phyloP scores from a whole-genome alignment of 352 stramenopile genomes.

The Phytophthora cactorum region DNA sequence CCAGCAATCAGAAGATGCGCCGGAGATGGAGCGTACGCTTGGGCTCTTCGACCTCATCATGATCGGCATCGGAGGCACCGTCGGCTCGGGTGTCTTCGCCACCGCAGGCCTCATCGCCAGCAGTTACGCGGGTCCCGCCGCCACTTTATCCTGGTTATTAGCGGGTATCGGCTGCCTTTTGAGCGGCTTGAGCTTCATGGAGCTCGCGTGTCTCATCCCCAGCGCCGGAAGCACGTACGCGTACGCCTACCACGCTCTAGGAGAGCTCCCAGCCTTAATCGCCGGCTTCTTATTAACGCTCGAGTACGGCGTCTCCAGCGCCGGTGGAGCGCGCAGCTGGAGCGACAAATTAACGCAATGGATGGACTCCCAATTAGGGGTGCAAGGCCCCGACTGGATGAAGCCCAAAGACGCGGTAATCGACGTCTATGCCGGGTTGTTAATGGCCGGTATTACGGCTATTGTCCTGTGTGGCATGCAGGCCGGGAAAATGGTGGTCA shows the following conservation, averaged over 20 bases:
- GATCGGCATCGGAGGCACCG: conserved; percentile 94
- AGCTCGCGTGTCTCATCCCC: conserved; percentile 89
- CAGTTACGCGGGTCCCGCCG: conserved; percentile 74
- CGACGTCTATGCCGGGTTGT: conserved; percentile 77
- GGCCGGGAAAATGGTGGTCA: conserved; percentile 88
- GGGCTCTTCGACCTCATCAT: conserved; percentile 93
- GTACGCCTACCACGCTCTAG: conserved; percentile 93
- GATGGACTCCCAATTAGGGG: conserved; percentile 61
- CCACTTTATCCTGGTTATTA: conserved; percentile 87
- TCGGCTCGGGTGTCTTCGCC: conserved; percentile 94
- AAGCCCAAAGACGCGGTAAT: conserved; percentile 65
- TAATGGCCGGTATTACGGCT: conserved; percentile 71
- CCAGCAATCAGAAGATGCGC: conserved; percentile 10
- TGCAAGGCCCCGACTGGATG: conserved; percentile 63
- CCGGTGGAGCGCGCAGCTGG: conserved; percentile 93
- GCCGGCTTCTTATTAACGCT: conserved; percentile 91
- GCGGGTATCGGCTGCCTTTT: conserved; percentile 80
- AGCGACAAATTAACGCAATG: conserved; percentile 93
- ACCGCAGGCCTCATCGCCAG: conserved; percentile 75
- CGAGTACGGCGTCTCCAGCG: conserved; percentile 93
- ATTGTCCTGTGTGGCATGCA: conserved; percentile 89
- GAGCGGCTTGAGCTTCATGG: conserved; percentile 91
- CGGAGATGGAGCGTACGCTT: conserved; percentile 53
- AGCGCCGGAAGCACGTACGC: conserved; percentile 93
- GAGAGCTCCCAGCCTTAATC: conserved; percentile 92